Base-by-base conservation (phyloP, 108 stramenopile species). In the Seminavis robusta region DNA sequence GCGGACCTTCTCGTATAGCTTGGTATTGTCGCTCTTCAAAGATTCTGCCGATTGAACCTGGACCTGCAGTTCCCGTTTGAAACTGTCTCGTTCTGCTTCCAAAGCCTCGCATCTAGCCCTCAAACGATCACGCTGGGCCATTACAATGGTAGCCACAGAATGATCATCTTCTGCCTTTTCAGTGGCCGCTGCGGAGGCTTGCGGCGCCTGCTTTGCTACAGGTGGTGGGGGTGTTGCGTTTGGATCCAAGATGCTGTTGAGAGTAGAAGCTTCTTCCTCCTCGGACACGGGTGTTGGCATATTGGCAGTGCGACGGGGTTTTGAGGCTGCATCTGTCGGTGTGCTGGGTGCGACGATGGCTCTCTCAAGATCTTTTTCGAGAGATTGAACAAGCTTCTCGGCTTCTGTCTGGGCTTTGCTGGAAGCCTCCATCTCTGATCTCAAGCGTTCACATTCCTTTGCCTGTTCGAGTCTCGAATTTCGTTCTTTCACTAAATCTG, bases 1-100 rank as follows among this genome's bases (percentile, higher is more conserved):
- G 0, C 94, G 73, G 59, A 94, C 87, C 56, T 90, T 89, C 58
- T 94, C 94, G 61, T 88, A 94, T 17, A 94, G 78, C 47, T 91
- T 94, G 5, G 88, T 83, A 56, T 94, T 94, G 63, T 94, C 88
- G 1, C 81, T 52, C 40, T 87, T 90, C 52, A 91, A 63, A 1
- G 79, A 75, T 61, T 94, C 94, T 1, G 78, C 40, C 1, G 74
- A 59, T 29, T 80, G 69, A 8, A 94, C 90, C 68, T 91, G 90
- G 13, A 63, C 68, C 51, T 90, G 86, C 47, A 94, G 59, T 59
- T 94, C 94, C 16, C 74, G 61, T 70, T 91, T 94, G 60, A 94
- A 91, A 29, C 87, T 84, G 33, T 94, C 94, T 4, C 94, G 62
- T 56, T 87, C 88, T 16, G 84, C 83, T 64, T 94, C 90, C 21